Percentiles rank a stretch among this genome's conserved stretches.
Evolutionary conservation across 2,329 filamentous ascomycete genomes (phyloP).

Genomic region (Kalmusia sp.): DNA sequence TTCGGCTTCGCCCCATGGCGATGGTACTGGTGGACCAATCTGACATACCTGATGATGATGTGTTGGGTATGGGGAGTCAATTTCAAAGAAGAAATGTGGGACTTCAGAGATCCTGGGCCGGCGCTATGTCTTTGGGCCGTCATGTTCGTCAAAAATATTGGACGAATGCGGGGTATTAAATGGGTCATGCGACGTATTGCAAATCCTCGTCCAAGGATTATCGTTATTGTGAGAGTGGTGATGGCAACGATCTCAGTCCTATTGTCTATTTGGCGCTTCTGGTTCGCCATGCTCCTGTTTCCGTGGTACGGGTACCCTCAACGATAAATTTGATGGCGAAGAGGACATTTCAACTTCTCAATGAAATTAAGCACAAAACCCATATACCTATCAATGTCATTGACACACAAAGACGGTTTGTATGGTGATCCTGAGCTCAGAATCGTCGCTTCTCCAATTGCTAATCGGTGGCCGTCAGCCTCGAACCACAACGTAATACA

Average conservation of each 20-base stretch:
- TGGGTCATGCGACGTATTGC: not conserved
- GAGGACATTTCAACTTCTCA: too few relatives aligned
- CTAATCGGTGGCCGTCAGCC: too few relatives aligned
- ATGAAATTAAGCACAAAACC: too few relatives aligned
- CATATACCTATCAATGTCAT: too few relatives aligned
- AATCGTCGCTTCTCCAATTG: too few relatives aligned
- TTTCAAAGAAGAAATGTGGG: slow-evolving; percentile 16
- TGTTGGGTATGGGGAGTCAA: slow-evolving; percentile 6
- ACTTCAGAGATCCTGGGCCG: slow-evolving; percentile 8
- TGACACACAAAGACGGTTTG: too few relatives aligned
- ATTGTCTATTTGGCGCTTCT: not conserved
- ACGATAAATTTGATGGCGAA: not conserved
- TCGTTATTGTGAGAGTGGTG: not conserved
- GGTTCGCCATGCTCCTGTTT: not conserved
- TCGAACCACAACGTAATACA: too few relatives aligned
- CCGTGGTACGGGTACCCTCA: not conserved
- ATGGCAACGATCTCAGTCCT: not conserved
- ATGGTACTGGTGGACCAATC: slow-evolving; percentile 2
- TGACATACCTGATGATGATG: slow-evolving; percentile 5
- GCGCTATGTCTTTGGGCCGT: slow-evolving; percentile 12
- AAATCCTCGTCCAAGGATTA: not conserved
- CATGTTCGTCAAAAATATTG: not conserved
- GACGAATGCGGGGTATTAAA: not conserved
- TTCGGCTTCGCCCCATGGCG: not conserved
- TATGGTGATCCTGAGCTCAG: too few relatives aligned